These are phyloP conservation scores for Calonectria ilicicola DNA, from an alignment of 2,329 filamentous ascomycete species.

Conservation along the genomic window DNA sequence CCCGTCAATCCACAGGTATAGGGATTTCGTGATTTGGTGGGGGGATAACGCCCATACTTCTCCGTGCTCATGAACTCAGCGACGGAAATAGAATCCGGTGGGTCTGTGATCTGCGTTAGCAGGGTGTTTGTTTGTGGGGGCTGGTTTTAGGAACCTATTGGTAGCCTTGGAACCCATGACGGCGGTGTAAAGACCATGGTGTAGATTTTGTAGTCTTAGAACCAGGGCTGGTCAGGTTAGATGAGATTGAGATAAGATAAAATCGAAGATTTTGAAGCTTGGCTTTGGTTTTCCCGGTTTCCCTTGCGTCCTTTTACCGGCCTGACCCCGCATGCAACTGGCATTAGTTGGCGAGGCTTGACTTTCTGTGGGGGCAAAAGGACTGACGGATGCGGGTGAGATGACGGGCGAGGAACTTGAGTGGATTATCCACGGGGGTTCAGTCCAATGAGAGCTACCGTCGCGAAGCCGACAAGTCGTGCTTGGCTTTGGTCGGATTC, in stretches of 20 bases:
- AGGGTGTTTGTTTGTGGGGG: neutral
- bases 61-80: slow-evolving; percentile 5
- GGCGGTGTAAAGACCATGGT: slow-evolving; percentile 71
- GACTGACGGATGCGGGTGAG: neutral
- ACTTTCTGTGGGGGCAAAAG: neutral
- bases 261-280: neutral
- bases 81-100: slow-evolving; percentile 61
- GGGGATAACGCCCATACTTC: neutral
- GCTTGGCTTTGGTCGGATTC: neutral
- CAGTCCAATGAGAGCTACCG: neutral
- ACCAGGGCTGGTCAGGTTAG: neutral
- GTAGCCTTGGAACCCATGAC: slow-evolving; percentile 70
- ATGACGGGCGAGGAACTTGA: neutral
- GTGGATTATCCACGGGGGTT: neutral
- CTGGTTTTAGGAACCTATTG: slow-evolving; percentile 55
- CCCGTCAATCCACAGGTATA: slow-evolving; percentile 3
- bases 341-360: neutral
- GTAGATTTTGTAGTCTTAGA: neutral
- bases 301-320: neutral
- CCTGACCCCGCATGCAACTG: neutral
- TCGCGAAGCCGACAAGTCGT: neutral
- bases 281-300: neutral
- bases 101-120: slow-evolving; percentile 51
- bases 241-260: neutral
- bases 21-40: neutral